Evolutionary conservation across 2,329 filamentous ascomycete genomes (phyloP), one percentile per base, ranked within the genome.

Genomic region (Scedosporium minutisporum): DNA sequence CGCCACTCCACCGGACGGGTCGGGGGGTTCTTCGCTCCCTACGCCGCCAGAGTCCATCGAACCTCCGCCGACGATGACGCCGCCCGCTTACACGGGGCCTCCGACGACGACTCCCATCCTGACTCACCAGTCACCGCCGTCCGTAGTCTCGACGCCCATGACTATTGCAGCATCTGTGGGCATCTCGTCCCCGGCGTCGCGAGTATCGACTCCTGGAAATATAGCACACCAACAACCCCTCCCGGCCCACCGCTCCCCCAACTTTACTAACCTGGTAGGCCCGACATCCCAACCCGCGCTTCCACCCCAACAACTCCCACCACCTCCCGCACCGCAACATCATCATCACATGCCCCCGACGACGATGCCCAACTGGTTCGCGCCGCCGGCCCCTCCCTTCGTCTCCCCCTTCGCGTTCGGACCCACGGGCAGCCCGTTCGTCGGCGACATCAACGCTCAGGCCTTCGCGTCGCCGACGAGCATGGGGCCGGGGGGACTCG

Each of bases 351-450:
- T 81, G 23, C 74, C 73, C 2, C 65, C 75, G 2, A 73, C 75
- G 1, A 74, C 73, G 6, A 70, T 76, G 3, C 74, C 75, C 5
- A 77, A 83, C 66, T 85, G 82, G 82, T 84, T 82, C 71, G 78
- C 75, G 10, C 79, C 80, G 0, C 73, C 80, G 0, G 80, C 79
- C 0, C 60, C 58, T 5, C 23, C 42, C 23, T 80, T 84, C 65
- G 79, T 84, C 59, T 79, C 81, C 2, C 81, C 82, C 0, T 83
- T 82, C 63, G 71, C 76, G 6, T 82, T 82, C 63, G 74, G 74
- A 42, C 74, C 73, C 18, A 74, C 76, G 67, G 73, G 72, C 63
- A 72, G 71, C 59, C 74, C 71, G 53, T 76, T 77, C 66, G 82
- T 80, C 71, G 70, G 68, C 46, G 76, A 75, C 48, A 71, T 73